These are phyloP conservation scores for Coemansia sp. DNA, from an alignment of 192 early-diverging fungal genomes.

Conservation along the genomic window DNA sequence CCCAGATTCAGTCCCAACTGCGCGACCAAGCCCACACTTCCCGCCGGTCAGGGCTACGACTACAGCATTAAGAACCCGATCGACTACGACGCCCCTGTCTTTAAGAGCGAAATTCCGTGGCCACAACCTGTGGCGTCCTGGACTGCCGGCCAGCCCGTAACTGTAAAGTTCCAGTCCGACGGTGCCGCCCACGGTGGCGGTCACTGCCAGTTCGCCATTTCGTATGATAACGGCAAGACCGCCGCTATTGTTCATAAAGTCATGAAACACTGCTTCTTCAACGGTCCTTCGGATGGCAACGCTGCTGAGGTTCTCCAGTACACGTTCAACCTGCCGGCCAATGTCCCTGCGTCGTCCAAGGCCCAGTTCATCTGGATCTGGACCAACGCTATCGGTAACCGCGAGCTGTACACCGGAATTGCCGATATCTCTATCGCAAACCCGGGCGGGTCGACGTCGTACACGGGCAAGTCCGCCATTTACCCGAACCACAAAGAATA, in stretches of 20 bases:
- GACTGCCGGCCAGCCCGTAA: conserved; percentile 39
- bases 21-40: background rate
- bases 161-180: conserved; percentile 32
- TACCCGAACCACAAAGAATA: conserved; percentile 34
- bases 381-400: conserved; percentile 50
- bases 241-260: conserved; percentile 58
- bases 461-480: conserved; percentile 20
- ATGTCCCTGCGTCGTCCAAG: conserved; percentile 52
- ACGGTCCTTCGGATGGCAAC: conserved; percentile 13
- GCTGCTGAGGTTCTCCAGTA: conserved; percentile 5
- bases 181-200: conserved; percentile 54
- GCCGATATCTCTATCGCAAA: conserved; percentile 37
- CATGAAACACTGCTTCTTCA: conserved; percentile 36
- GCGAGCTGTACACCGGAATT: too few species aligned
- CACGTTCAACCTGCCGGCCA: conserved; percentile 41
- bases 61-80: conserved; percentile 5
- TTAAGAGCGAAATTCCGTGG: background rate
- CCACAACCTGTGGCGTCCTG: conserved; percentile 21
- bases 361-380: conserved; percentile 61
- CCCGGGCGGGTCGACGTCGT: conserved; percentile 14
- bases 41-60: background rate
- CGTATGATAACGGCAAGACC: conserved; percentile 44
- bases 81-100: background rate
- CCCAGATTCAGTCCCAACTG: background rate
- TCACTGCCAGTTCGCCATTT: conserved; percentile 60